Conservation (phyloP, 2,329 filamentous ascomycete genomes). For the Cordyceps cicadae region DNA sequence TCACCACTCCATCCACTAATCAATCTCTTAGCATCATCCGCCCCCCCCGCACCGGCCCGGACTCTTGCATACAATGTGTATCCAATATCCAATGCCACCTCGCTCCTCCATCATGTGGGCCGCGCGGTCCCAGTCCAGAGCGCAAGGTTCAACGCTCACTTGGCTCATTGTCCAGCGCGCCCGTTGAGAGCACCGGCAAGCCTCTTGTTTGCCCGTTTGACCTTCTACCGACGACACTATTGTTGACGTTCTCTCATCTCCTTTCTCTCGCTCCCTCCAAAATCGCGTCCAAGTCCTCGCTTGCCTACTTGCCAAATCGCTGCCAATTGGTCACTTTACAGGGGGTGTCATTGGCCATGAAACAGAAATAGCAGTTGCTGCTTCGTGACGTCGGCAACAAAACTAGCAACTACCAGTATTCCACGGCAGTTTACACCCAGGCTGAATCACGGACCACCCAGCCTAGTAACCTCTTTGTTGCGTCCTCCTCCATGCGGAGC, state of each 20-base stretch:
- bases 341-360: too few relatives aligned
- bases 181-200: not conserved
- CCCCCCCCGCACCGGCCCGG: not conserved
- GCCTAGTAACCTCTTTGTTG: not conserved
- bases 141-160: not conserved
- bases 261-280: not conserved
- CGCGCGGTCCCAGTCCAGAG: not conserved
- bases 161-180: not conserved
- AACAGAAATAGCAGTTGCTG: too few relatives aligned
- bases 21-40: not conserved
- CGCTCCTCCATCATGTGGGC: constrained; percentile 9
- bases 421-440: too few relatives aligned
- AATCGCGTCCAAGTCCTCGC: too few relatives aligned
- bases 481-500: not conserved
- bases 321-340: too few relatives aligned
- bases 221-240: not conserved
- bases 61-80: not conserved
- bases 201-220: not conserved
- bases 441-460: not conserved
- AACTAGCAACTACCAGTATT: not conserved
- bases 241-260: not conserved
- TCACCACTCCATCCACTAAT: not conserved
- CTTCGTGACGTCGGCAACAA: not conserved
- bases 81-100: constrained; percentile 1
- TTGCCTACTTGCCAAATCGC: too few relatives aligned